Evolutionary conservation across 1,284 basidiomycete species (phyloP).

Genomic region (Pseudozyma sp.): DNA sequence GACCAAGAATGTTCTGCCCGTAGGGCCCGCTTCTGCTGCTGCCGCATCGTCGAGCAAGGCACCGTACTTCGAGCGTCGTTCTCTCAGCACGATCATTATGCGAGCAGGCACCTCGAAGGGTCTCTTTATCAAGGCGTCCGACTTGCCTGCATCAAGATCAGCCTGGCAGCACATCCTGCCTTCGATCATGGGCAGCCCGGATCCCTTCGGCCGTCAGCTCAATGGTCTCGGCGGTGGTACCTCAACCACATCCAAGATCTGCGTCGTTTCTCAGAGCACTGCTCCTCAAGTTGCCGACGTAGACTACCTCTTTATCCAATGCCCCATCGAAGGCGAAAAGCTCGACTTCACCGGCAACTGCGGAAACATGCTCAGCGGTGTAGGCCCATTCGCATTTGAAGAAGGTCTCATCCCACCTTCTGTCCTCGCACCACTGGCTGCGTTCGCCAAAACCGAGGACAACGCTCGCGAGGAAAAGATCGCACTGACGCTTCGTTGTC

Average conservation of each 20-base stretch:
- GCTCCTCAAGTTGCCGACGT: conserved; percentile 31
- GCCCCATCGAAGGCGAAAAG: conserved; percentile 38
- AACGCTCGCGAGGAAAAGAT: not conserved
- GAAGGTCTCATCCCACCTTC: not conserved
- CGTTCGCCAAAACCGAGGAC: conserved; percentile 2
- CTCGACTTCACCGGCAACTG: conserved; percentile 61
- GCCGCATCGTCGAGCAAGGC: not conserved
- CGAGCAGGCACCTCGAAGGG: conserved; percentile 83
- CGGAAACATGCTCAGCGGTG: conserved; percentile 60
- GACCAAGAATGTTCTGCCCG: not conserved
- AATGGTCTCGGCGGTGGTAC: conserved; percentile 80
- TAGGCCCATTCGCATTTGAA: conserved; percentile 37
- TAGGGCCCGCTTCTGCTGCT: not conserved
- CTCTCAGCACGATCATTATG: conserved; percentile 7
- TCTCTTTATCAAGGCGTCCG: conserved; percentile 76
- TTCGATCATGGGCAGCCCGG: conserved; percentile 77
- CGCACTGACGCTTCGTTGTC: conserved; percentile 12
- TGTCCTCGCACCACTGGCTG: not conserved
- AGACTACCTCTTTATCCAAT: conserved; percentile 61
- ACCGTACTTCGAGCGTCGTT: conserved; percentile 9
- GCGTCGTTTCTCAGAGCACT: conserved; percentile 72
- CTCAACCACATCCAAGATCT: conserved; percentile 81
- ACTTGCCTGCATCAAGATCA: conserved; percentile 41
- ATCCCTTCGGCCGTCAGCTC: conserved; percentile 80
- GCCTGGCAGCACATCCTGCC: conserved; percentile 12